Evolutionary conservation across 1,139 yeast species (phyloP), one percentile per base, ranked within the genome.

Genomic region (Geotrichum carabidarum): DNA sequence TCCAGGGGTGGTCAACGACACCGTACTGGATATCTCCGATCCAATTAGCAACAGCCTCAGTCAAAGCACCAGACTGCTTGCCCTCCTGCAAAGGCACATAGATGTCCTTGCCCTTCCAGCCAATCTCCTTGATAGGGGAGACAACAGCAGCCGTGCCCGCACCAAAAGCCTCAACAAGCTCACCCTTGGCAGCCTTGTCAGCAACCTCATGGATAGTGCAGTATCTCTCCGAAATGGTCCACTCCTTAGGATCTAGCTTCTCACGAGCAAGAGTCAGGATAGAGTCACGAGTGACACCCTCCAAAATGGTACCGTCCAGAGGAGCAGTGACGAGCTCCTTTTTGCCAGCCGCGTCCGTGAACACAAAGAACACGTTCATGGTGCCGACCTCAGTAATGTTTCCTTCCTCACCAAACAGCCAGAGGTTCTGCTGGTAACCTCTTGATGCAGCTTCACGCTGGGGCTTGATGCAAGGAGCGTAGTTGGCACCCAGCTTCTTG

Each of bases 61-160:
- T 88, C 67, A 91, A 75, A 59, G 80, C 83, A 64, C 99, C 99
- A 44, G 77, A 74, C 67, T 88, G 82, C 68, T 84, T 80, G 58
- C 95, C 97, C 55, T 80, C 82, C 60, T 82, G 79, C 60, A 87
- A 72, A 56, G 97, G 97, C 49, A 91, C 91, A 7, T 72, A 62
- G 63, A 91, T 89, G 57, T 78, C 78, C 65, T 83, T 73, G 54
- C 85, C 93, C 58, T 79, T 77, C 81, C 82, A 93, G 57, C 91
- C 93, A 67, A 93, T 87, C 64, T 80, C 86, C 71, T 86, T 82
- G 67, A 93, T 89, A 62, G 98, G 98, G 41, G 96, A 83, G 48
- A 93, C 98, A 68, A 91, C 83, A 43, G 98, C 98, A 55, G 99
- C 98, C 54, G 99, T 93, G 66, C 99, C 98, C 17, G 96, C 78